These are phyloP conservation scores for Phlyctochytrium arcticum DNA, from an alignment of 192 early-diverging fungal genomes.

Conservation along the genomic window DNA sequence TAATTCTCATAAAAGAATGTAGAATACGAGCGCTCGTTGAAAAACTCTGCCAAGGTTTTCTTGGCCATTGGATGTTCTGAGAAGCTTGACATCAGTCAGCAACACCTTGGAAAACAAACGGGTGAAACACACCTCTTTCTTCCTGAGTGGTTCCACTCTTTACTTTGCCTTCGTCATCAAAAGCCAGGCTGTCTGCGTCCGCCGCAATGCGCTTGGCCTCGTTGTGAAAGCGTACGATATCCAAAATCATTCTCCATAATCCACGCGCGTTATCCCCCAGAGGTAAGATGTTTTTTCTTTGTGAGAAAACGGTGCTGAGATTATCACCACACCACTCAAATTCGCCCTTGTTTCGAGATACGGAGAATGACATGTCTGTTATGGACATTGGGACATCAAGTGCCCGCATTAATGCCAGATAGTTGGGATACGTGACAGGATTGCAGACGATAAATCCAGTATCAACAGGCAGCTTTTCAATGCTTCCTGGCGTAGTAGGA, in stretches of 20 bases:
- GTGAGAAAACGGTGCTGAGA: slow-evolving; percentile 52
- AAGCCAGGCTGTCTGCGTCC: slow-evolving; percentile 40
- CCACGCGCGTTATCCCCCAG: slow-evolving; percentile 12
- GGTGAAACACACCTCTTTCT: slow-evolving; percentile 4
- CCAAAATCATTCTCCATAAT: slow-evolving; percentile 54
- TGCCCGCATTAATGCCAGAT: slow-evolving; percentile 42
- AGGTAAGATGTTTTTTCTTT: slow-evolving; percentile 44
- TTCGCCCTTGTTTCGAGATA: slow-evolving; percentile 55
- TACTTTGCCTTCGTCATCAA: slow-evolving; percentile 34
- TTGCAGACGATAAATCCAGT: slow-evolving; percentile 69
- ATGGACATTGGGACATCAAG: slow-evolving; percentile 37
- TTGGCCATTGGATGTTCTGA: slow-evolving; percentile 31
- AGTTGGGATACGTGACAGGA: slow-evolving; percentile 59
- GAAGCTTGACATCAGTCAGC: no score
- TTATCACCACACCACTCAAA: slow-evolving; percentile 64
- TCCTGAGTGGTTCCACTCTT: slow-evolving; percentile 2
- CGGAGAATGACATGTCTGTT: slow-evolving; percentile 58
- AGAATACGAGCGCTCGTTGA: slow-evolving; percentile 48
- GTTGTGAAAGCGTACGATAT: slow-evolving; percentile 51
- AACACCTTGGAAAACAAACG: no score
- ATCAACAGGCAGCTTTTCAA: slow-evolving; percentile 52
- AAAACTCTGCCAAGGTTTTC: slow-evolving; percentile 52
- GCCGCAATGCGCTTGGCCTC: slow-evolving; percentile 47
- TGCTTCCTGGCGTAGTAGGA: neutral
- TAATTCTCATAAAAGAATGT: slow-evolving; percentile 59